A percentile compares a stretch with the other conserved stretches of the same genome.
Evolutionary conservation across 2,329 filamentous ascomycete genomes (phyloP).

Genomic region (Penicillium brevicompactum): DNA sequence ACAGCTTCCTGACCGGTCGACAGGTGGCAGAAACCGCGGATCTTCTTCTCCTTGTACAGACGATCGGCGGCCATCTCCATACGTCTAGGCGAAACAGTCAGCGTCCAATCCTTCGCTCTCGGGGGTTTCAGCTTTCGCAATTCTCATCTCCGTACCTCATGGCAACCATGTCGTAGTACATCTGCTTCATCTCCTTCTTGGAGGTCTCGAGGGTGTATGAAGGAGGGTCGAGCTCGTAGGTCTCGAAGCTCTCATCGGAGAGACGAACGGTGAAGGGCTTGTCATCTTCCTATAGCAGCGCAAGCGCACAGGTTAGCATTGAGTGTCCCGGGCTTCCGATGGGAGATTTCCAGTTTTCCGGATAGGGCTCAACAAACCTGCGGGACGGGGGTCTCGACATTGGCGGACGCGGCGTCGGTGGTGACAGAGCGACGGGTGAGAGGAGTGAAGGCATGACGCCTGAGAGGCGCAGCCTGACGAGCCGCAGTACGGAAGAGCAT

Average conservation of each 20-base stretch:
- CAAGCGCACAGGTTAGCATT: slow-evolving; percentile 24
- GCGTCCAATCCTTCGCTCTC: background rate
- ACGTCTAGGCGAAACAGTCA: slow-evolving; percentile 62
- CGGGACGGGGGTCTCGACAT: slow-evolving; percentile 75
- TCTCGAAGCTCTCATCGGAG: slow-evolving; percentile 99
- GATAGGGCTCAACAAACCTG: slow-evolving; percentile 57
- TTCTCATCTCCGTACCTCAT: slow-evolving; percentile 67
- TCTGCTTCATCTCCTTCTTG: slow-evolving; percentile 97
- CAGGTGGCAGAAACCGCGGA: slow-evolving; percentile 98
- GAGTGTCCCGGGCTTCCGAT: slow-evolving; percentile 40
- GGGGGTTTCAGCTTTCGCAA: background rate
- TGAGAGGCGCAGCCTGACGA: slow-evolving; percentile 61
- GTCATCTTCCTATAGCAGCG: slow-evolving; percentile 73
- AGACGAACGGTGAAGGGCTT: slow-evolving; percentile 89
- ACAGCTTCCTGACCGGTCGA: slow-evolving; percentile 98
- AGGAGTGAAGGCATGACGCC: slow-evolving; percentile 49
- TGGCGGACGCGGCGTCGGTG: slow-evolving; percentile 89
- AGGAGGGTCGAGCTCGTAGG: slow-evolving; percentile 96
- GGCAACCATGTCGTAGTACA: slow-evolving; percentile 97
- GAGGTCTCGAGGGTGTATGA: slow-evolving; percentile 89
- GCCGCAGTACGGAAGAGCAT: slow-evolving; percentile 75
- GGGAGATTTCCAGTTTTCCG: slow-evolving; percentile 24
- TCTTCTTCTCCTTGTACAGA: slow-evolving; percentile 99
- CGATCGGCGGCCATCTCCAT: slow-evolving; percentile 99
- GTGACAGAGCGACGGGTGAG: slow-evolving; percentile 75